Evolutionary conservation across 2,329 filamentous ascomycete genomes (phyloP).

Genomic region (Albifimbria verrucaria): DNA sequence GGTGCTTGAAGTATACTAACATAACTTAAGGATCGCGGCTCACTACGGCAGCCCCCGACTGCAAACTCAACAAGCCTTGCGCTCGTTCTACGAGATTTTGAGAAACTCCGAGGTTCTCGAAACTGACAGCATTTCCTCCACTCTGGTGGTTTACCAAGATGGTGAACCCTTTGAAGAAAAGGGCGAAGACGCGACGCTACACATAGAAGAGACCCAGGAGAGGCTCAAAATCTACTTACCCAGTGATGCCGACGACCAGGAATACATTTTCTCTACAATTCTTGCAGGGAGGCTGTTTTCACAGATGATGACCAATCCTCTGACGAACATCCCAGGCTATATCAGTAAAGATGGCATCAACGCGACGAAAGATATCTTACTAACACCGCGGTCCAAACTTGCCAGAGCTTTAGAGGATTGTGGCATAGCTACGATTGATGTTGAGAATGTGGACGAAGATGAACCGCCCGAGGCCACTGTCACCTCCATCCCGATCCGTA

Average conservation of each 20-base stretch:
- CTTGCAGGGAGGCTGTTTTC: slow-evolving; percentile 24
- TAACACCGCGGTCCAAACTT: slow-evolving; percentile 10
- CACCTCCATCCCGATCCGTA: background rate
- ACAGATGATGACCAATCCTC: slow-evolving; percentile 31
- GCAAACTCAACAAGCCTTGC: background rate
- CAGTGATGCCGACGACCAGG: slow-evolving; percentile 17
- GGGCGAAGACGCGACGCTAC: slow-evolving; percentile 16
- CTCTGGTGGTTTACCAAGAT: slow-evolving; percentile 23
- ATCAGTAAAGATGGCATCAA: slow-evolving; percentile 5
- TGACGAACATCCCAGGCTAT: slow-evolving; percentile 5
- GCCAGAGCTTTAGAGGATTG: background rate
- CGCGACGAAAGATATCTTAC: slow-evolving; percentile 12
- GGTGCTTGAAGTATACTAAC: too few species aligned
- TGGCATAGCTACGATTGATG: background rate
- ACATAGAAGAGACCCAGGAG: slow-evolving; percentile 22
- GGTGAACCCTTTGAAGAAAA: slow-evolving; percentile 12
- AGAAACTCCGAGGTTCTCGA: slow-evolving; percentile 20
- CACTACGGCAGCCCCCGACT: slow-evolving; percentile 17
- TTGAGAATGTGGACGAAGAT: background rate
- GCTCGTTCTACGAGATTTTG: slow-evolving; percentile 11
- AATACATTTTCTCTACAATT: slow-evolving; percentile 20
- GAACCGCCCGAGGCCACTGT: background rate
- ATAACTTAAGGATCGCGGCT: slow-evolving; percentile 14
- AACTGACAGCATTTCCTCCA: slow-evolving; percentile 25
- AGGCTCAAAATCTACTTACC: slow-evolving; percentile 30